Conservation (phyloP, 805 yeast species). For the Komagataella kurtzmanii region DNA sequence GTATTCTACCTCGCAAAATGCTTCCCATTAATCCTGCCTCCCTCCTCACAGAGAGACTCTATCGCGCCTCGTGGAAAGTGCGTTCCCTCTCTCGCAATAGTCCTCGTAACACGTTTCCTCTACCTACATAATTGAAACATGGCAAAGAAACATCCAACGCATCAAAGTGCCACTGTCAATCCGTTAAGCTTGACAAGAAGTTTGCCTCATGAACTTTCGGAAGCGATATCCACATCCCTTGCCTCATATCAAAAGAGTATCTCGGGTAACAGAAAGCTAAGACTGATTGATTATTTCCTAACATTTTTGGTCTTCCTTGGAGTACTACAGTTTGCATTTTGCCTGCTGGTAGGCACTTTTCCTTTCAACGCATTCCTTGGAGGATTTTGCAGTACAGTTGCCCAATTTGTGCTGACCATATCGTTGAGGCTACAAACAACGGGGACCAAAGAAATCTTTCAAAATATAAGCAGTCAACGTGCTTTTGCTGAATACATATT, state of each 20-base stretch:
- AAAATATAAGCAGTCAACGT: conserved; percentile 21
- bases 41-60: not conserved
- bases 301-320: conserved; percentile 66
- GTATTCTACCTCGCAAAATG: not conserved
- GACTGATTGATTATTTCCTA: conserved; percentile 68
- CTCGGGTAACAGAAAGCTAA: conserved; percentile 25
- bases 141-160: not conserved
- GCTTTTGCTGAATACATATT: conserved; percentile 83
- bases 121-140: not conserved
- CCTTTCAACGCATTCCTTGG: conserved; percentile 96
- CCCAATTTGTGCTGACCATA: conserved; percentile 85
- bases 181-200: conserved; percentile 27
- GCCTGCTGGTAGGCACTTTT: conserved; percentile 68
- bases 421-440: conserved; percentile 63
- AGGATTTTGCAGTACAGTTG: conserved; percentile 86
- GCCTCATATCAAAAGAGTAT: conserved; percentile 18
- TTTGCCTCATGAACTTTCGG: conserved; percentile 15
- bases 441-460: conserved; percentile 13
- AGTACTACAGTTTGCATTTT: conserved; percentile 64
- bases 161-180: conserved; percentile 4
- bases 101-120: not conserved
- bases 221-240: conserved; percentile 17
- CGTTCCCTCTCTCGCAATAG: not conserved
- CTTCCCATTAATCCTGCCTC: not conserved
- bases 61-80: not conserved